Evolutionary conservation across 495 filamentous ascomycete genomes (phyloP), one percentile per base, ranked within the genome.

Genomic region (Articulospora tetracladia): DNA sequence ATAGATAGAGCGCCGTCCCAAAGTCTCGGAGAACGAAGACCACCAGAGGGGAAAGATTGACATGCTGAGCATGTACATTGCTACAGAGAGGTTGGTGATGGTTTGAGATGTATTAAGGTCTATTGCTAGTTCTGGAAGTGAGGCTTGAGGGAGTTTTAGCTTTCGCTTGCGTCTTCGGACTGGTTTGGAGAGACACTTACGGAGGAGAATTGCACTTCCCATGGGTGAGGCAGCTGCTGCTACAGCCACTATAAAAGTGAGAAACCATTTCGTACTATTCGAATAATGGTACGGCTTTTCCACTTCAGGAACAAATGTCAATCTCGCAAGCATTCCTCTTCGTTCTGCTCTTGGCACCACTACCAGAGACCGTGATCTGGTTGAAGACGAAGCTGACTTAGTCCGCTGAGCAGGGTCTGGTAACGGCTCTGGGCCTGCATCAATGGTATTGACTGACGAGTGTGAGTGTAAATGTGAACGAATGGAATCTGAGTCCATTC

Each of bases 41-140:
- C 93, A 97, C 91, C 92, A 97, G 4, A 97, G 80, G 1, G 93
- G 93, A 61, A 92, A 96, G 25, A 97, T 90, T 19, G 87, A 83
- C 91, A 97, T 94, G 56, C 82, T 76, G 7, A 96, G 79, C 92
- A 96, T 93, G 69, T 95, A 97, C 53, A 32, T 39, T 1, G 93
- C 89, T 11, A 95, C 86, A 4, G 89, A 88, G 48, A 96, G 67
- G 68, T 97, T 97, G 24, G 91, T 85, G 27, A 93, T 76, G 0
- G 89, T 87, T n/a, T 83, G 70, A 0, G 83, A 83, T 20, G 86
- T 77, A 52, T 86, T 54, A 25, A 97, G 73, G 25, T 92, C 85
- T 11, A 67, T 66, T 1, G 88, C 71, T 28, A 97, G 86, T 50
- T 89, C 78, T 8, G 79, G 75, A 23, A 98, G 80, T 1, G 90